Evolutionary conservation across 2,329 filamentous ascomycete genomes (phyloP), one percentile per base, ranked within the genome.

Genomic region (Cryoendolithus antarcticus): DNA sequence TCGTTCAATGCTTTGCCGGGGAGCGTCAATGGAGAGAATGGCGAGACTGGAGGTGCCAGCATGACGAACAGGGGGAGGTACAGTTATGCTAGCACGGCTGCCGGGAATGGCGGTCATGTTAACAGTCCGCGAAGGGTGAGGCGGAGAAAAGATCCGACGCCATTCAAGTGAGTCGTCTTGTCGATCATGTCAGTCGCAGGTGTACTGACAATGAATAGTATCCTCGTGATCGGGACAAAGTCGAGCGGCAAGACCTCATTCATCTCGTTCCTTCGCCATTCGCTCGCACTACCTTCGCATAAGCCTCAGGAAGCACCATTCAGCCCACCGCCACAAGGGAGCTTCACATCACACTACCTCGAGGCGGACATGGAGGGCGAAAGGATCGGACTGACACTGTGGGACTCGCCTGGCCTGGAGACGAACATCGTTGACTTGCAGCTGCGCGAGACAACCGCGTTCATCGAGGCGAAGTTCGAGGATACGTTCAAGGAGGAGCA

Each of bases 401-500:
- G 91, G 91, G 91, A 98, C 59, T 96, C 91, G 1, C 81, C 91
- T 54, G 91, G 91, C 1, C 66, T 98, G 40, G 89, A 98, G 63
- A 93, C 89, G 71, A 91, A 85, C 53, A 76, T 96, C 29, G 86
- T 95, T 37, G 91, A 96, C 60, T 74, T 96, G 48, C 91, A 98
- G 62, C 70, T 98, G 48, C 78, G 88, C 44, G 86, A 93, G 58
- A 88, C 96, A 69, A 80, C 82, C 29, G 74, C 81, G 6, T 98
- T 98, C 65, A 69, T 98, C 43, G 91, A 98, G 68, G 89, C 82
- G 68, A 96, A 96, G 62, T 98, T 98, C 52, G 89, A 98, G 60
- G 91, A 98, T 56, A 96, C 91, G 0, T 93, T 98, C 59, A 77
- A 77, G 35, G 91, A 98, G 64, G 91, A 98, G 67, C 93, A 93